Evolutionary conservation across 129 eudicot species (phyloP).

Genomic region (Glebionis coronaria): DNA sequence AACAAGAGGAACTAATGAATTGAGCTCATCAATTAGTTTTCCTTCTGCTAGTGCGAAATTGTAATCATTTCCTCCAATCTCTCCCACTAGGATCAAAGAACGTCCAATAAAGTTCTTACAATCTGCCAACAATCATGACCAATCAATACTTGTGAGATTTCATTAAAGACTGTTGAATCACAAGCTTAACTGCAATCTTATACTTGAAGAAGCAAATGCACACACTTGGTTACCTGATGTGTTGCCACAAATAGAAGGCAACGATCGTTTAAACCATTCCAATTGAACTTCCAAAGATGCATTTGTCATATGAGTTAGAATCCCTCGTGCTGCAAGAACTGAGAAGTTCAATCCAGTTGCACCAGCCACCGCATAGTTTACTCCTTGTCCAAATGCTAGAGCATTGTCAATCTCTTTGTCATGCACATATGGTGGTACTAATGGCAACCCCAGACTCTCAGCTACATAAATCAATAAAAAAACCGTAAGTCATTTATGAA

Average conservation of each 20-base stretch:
- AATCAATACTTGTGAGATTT: neutral
- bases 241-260: conserved; percentile 24
- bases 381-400: conserved; percentile 13
- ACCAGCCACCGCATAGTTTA: conserved; percentile 27
- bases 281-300: too few species aligned
- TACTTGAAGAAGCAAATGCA: neutral
- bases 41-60: conserved; percentile 37
- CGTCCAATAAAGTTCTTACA: conserved; percentile 32
- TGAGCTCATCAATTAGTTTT: conserved; percentile 17
- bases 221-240: conserved; percentile 25
- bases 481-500: too few species aligned
- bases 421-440: conserved; percentile 28
- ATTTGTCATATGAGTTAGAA: too few species aligned
- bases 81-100: conserved; percentile 59
- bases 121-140: conserved; percentile 29
- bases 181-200: too few species aligned
- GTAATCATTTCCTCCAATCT: conserved; percentile 74
- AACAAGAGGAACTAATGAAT: conserved; percentile 32
- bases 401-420: conserved; percentile 9
- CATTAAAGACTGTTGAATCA: too few species aligned
- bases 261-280: conserved; percentile 18
- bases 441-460: conserved; percentile 29
- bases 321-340: too few species aligned
- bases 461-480: conserved; percentile 15
- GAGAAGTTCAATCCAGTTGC: too few species aligned